Evolutionary conservation across 78 protist genomes (phyloP), one percentile per base, ranked within the genome.

Genomic region (Polysphondylium violaceum): DNA sequence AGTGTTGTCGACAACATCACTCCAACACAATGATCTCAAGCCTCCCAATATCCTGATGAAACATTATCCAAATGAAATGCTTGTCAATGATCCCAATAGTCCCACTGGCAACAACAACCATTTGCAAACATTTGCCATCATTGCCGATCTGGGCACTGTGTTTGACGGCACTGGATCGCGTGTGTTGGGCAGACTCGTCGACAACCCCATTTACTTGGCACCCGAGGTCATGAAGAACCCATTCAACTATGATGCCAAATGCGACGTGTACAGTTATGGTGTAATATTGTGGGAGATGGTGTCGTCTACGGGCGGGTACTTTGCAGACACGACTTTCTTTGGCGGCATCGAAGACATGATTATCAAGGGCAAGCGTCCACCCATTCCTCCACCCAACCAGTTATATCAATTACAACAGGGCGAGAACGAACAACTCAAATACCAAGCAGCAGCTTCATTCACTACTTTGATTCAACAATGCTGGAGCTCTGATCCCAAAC

Each of bases 11-110:
- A n/a, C n/a, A n/a, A 95, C 95, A 14, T 78, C 87, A 11, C 76
- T 90, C 6, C 73, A 93, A 47, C 97, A 95, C 88, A 71, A 92
- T 29, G 97, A 95, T 56, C 88, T 95, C 9, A 95, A 95, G 72
- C 69, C 90, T 21, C 81, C 86, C 41, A 95, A 95, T 71, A 43
- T 95, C 3, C 81, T 95, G 27, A 2, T 92, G 38, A 36, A 25
- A 5, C 2, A 72, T 4, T 14, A 4, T 4, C 63, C 63, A 17
- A 14, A 17, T 17, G 6, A n/a, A 29, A 5, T 29, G n/a, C n/a
- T n/a, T n/a, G 31, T 17, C 12, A 12, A 12, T 12, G 11, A 5
- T 19, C 6, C 27, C 31, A 61, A 7, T 3, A 29, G 23, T 40
- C 17, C 69, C 31, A 29, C 3, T 12, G 19, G 31, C 69, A 7